Evolutionary conservation across 1,139 yeast species (phyloP).

Genomic region (Lodderomyces elongisporus): DNA sequence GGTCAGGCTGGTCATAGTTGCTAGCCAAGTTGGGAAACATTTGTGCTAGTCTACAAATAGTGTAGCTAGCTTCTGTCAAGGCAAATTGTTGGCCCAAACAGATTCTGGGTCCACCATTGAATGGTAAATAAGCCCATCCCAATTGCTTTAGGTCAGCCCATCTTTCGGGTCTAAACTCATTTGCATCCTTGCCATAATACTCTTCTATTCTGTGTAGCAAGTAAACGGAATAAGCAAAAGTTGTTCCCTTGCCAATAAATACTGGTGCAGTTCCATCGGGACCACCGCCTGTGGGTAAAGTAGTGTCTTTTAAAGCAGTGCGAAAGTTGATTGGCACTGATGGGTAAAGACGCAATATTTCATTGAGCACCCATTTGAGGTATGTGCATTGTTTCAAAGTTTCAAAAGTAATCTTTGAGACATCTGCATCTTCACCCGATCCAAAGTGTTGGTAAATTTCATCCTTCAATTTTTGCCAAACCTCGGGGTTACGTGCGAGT

Average conservation of each 20-base stretch:
- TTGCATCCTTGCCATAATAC: conserved; percentile 45
- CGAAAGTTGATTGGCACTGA: conserved; percentile 49
- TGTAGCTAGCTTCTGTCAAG: conserved; percentile 38
- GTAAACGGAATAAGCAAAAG: conserved; percentile 34
- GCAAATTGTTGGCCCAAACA: conserved; percentile 46
- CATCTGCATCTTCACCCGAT: conserved; percentile 19
- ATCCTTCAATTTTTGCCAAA: conserved; percentile 33
- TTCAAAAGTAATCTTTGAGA: conserved; percentile 33
- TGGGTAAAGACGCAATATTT: conserved; percentile 48
- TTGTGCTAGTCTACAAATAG: conserved; percentile 26
- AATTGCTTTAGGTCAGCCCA: conserved; percentile 36
- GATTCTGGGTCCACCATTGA: conserved; percentile 42
- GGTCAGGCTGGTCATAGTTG: conserved; percentile 16
- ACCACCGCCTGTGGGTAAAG: conserved; percentile 54
- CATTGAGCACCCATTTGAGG: conserved; percentile 45
- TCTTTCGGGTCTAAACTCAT: conserved; percentile 44
- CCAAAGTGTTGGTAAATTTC: conserved; percentile 31
- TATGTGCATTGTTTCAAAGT: conserved; percentile 46
- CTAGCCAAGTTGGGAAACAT: conserved; percentile 28
- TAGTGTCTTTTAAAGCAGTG: conserved; percentile 31
- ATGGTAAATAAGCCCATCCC: conserved; percentile 43
- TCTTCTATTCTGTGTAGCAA: conserved; percentile 36
- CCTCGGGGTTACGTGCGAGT: conserved; percentile 38
- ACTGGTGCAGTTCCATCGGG: conserved; percentile 39
- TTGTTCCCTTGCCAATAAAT: conserved; percentile 39